Evolutionary conservation across 2,329 filamentous ascomycete species (phyloP).

Genomic region (Epichloe hybrida): DNA sequence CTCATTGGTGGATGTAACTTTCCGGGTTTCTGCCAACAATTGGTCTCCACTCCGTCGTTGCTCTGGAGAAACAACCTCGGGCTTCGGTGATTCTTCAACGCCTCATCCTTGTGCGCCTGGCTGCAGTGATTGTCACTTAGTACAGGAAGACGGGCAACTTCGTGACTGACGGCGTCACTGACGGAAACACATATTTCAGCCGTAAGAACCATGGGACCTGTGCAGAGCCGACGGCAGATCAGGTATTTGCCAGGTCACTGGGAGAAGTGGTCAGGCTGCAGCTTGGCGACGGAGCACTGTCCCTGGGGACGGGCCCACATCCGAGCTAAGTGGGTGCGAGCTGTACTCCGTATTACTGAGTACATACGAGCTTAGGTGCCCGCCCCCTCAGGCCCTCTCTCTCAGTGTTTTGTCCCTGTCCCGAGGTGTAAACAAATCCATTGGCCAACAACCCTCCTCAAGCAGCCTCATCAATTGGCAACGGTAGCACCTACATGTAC

Average conservation of each 20-base stretch:
- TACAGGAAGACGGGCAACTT: too few species aligned
- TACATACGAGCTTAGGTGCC: not conserved
- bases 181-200: too few species aligned
- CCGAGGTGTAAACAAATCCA: conserved; percentile 25
- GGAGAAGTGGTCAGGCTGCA: not conserved
- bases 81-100: not conserved
- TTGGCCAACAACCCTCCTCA: conserved; percentile 16
- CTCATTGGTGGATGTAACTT: too few species aligned
- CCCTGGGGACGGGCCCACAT: not conserved
- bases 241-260: too few species aligned
- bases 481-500: conserved; percentile 4
- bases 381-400: not conserved
- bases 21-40: too few species aligned
- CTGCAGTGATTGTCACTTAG: too few species aligned
- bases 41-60: not conserved
- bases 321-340: too few species aligned
- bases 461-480: conserved; percentile 14
- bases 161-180: too few species aligned
- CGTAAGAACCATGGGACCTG: too few species aligned
- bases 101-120: not conserved
- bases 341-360: too few species aligned
- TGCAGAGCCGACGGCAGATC: too few species aligned
- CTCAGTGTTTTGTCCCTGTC: conserved; percentile 7
- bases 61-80: conserved; percentile 2
- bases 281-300: not conserved